A percentile compares a stretch with the other conserved stretches of the same genome.
These are phyloP conservation scores for Vitis cinerea DNA, from an alignment of 164 flowering plant genomes.

Conservation along the genomic window DNA sequence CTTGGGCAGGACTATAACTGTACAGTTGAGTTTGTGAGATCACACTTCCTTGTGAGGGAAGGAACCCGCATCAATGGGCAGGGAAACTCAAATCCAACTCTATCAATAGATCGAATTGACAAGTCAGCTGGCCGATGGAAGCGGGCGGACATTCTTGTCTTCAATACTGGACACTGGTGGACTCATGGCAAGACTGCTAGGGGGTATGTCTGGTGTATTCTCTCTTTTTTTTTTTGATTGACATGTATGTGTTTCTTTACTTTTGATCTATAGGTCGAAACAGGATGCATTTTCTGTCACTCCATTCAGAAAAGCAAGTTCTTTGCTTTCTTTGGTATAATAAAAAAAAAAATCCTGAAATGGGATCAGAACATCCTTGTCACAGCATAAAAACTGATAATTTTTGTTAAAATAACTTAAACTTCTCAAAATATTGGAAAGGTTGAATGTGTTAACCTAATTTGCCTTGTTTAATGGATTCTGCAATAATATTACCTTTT, in stretches of 20 bases:
- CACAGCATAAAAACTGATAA: no score
- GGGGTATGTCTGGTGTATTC: constrained; percentile 48
- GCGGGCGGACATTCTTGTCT: constrained; percentile 80
- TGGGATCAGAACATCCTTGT: no score
- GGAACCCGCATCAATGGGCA: constrained; percentile 64
- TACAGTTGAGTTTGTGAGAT: constrained; percentile 81
- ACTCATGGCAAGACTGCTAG: constrained; percentile 91
- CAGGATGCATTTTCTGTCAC: no score
- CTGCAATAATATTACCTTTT: no score
- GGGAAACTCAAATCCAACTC: constrained; percentile 77
- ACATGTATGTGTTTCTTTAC: not conserved
- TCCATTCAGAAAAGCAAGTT: no score
- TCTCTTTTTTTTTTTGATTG: not conserved
- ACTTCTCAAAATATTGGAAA: no score
- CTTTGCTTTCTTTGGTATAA: no score
- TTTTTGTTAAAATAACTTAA: no score
- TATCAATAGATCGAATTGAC: constrained; percentile 80
- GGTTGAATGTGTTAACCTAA: no score
- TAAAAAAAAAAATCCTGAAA: no score
- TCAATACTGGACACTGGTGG: constrained; percentile 99
- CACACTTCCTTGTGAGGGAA: constrained; percentile 93
- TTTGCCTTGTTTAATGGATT: no score
- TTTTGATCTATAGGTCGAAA: not conserved
- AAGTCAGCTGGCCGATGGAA: constrained; percentile 72
- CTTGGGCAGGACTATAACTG: constrained; percentile 73